Evolutionary conservation across 176 grass and related monocot species (phyloP).

Genomic region (Musa schizocarpa): DNA sequence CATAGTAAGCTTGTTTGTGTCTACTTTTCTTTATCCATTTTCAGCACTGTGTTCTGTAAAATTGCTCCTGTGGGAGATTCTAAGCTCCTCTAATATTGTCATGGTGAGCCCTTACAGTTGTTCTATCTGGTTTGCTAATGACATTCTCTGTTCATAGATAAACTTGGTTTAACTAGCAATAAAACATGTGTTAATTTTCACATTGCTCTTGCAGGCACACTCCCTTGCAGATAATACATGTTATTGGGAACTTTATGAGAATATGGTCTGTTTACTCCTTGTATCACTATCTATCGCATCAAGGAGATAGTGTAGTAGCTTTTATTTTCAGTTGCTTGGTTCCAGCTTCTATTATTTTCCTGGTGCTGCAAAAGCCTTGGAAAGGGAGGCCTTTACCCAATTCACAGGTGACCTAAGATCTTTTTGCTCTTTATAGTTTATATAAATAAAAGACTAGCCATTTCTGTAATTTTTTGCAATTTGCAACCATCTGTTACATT

Average conservation of each 20-base stretch:
- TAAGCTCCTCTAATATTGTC: no score
- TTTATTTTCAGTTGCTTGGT: constrained; percentile 99
- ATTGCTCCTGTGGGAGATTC: no score
- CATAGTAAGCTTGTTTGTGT: no score
- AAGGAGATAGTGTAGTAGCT: constrained; percentile 37
- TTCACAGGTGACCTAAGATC: constrained; percentile 55
- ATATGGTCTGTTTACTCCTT: constrained; percentile 78
- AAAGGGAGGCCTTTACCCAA: constrained; percentile 77
- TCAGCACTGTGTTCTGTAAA: no score
- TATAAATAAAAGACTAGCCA: not conserved
- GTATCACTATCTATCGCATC: constrained; percentile 30
- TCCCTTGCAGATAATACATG: constrained; percentile 74
- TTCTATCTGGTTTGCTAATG: no score
- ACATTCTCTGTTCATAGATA: not conserved
- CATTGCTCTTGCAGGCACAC: constrained; percentile 38
- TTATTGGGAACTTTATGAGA: constrained; percentile 74
- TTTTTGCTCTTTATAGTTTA: not conserved
- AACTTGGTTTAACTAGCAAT: not conserved
- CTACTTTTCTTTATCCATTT: no score
- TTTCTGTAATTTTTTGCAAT: not conserved
- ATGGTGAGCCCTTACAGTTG: no score
- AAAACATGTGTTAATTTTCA: not conserved
- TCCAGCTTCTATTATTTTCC: constrained; percentile 70
- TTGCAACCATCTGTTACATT: not conserved
- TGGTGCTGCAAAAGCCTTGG: constrained; percentile 86